Evolutionary conservation across 257 asterid species (phyloP), one percentile per base, ranked within the genome.

Genomic region (Gentiana straminea): DNA sequence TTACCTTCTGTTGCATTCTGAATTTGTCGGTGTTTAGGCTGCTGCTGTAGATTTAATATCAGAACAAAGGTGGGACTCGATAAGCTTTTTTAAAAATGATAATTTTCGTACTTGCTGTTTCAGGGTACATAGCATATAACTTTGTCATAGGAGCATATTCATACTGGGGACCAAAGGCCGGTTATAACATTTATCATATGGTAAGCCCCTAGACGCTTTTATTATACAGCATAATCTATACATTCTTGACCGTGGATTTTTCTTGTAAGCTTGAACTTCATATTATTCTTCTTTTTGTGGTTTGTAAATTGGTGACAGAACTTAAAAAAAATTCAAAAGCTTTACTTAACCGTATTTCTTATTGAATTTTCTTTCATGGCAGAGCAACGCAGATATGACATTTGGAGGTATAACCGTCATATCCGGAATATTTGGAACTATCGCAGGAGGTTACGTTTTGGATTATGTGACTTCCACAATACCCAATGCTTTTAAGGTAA

Each of bases 111-210:
- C 50, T 54, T 65, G 34, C 66, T 64, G 37, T 65, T 65, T 72
- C 93, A 87, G 97, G 97, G 48, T 85, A 88, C 76, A 79, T 86
- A 39, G 88, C 94, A n/a, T 92, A 92, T 68, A 92, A 88, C 75
- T 92, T 92, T 61, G 99, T 92, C 57, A 81, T 92, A 55, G 99
- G 99, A 38, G 84, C 99, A 64, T 92, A 92, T 71, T 92, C 99
- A 49, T 92, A 92, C 57, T 92, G 99, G 99, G 99, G 99, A 54
- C 97, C 97, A 33, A 92, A 88, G 83, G 97, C 97, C 13, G 99
- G 97, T 61, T 83, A 85, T 78, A 78, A 65, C 73, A 88, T 92
- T 68, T 92, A 88, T 70, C 89, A 81, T 63, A 85, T 92, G 99
- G 97, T 88, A 77, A 77, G 76, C 61, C 60, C 55, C 68, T 4